These are phyloP conservation scores for Parastagonospora avenae DNA, from an alignment of 2,329 filamentous ascomycete species.

Conservation along the genomic window DNA sequence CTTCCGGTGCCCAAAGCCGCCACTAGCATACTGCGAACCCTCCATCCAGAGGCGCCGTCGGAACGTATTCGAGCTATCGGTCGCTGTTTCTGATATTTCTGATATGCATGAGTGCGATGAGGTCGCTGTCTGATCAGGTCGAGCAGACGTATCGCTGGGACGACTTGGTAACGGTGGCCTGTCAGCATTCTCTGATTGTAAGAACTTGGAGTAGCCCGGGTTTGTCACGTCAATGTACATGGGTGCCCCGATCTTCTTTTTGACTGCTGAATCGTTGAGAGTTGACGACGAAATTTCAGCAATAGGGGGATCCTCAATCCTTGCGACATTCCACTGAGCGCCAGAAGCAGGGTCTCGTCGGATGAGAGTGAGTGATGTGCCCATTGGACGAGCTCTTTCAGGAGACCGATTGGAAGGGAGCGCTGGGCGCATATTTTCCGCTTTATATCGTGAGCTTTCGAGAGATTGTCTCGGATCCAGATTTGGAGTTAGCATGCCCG, in stretches of 20 bases:
- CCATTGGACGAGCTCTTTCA: conserved; percentile 14
- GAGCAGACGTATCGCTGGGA: conserved; percentile 19
- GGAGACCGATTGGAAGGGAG: conserved; percentile 27
- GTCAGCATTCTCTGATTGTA: conserved; percentile 33
- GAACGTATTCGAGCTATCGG: conserved; percentile 40
- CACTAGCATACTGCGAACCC: conserved; percentile 47
- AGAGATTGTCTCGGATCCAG: conserved; percentile 31
- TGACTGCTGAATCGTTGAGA: conserved; percentile 31
- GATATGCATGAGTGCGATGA: not conserved
- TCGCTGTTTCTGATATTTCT: conserved; percentile 3
- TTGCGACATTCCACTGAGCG: conserved; percentile 59
- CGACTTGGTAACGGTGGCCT: conserved; percentile 17
- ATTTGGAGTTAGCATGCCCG: conserved; percentile 20
- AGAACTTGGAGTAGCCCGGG: conserved; percentile 64
- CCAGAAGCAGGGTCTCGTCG: conserved; percentile 55
- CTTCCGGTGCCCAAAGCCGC: conserved; percentile 49
- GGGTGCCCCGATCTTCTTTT: conserved; percentile 49
- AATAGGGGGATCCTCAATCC: conserved; percentile 53
- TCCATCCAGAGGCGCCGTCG: conserved; percentile 56
- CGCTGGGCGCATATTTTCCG: conserved; percentile 27
- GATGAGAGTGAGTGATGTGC: conserved; percentile 54
- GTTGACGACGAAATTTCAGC: conserved; percentile 52
- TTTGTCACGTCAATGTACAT: conserved; percentile 62
- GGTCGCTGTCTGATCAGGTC: conserved; percentile 7
- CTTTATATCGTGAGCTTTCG: conserved; percentile 24